phyloP scores from a whole-genome alignment of 352 stramenopile genomes.

The Phytophthora tubulina region DNA sequence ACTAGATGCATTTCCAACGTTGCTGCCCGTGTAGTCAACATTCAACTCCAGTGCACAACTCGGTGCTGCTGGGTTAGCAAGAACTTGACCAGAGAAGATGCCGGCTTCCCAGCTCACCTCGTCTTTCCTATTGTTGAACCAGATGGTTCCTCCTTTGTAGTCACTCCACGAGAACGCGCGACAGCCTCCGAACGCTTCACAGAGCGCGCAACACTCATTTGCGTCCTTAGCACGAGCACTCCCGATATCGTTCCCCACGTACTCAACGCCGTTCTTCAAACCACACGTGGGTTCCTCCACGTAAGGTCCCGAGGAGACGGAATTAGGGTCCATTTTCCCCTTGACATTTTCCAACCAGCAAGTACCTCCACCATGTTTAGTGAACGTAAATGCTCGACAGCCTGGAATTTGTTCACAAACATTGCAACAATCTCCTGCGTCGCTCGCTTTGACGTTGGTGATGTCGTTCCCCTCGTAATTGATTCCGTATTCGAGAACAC shows the following conservation, averaged over 20 bases:
- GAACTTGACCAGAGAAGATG: slow-evolving; percentile 31
- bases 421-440: slow-evolving; percentile 32
- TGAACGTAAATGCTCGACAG: slow-evolving; percentile 56
- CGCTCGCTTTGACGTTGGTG: slow-evolving; percentile 9
- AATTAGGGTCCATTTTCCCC: slow-evolving; percentile 23
- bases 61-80: slow-evolving; percentile 26
- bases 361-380: slow-evolving; percentile 26
- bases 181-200: slow-evolving; percentile 41
- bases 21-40: slow-evolving; percentile 38
- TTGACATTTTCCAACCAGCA: slow-evolving; percentile 53
- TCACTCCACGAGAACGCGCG: slow-evolving; percentile 62
- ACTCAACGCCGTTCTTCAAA: slow-evolving; percentile 38
- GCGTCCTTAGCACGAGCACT: slow-evolving; percentile 20
- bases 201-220: slow-evolving; percentile 33
- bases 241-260: slow-evolving; percentile 46
- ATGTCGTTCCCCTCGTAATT: slow-evolving; percentile 42
- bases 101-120: slow-evolving; percentile 22
- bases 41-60: slow-evolving; percentile 41
- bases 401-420: slow-evolving; percentile 31
- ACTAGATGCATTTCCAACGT: slow-evolving; percentile 29
- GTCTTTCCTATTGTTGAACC: slow-evolving; percentile 52
- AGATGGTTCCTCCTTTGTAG: slow-evolving; percentile 64
- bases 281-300: slow-evolving; percentile 34
- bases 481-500: slow-evolving; percentile 37
- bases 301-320: slow-evolving; percentile 24